Conservation (phyloP, 2,329 filamentous ascomycete genomes). For the Paraphaeosphaeria sporulosa region DNA sequence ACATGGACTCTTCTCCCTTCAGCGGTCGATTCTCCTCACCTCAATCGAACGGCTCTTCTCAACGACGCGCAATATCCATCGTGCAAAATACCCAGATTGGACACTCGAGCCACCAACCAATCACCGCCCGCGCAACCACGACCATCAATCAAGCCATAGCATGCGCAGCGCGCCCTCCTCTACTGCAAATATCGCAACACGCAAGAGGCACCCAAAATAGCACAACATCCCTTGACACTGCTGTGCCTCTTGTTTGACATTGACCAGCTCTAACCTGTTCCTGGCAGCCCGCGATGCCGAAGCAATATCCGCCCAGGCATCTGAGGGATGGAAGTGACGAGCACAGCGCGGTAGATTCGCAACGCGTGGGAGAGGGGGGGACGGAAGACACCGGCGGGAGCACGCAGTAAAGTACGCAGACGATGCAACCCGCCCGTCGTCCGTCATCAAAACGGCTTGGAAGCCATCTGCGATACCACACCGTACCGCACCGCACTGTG, state of each 20-base stretch:
- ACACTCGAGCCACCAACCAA: conserved; percentile 24
- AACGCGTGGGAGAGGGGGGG: too few relatives aligned
- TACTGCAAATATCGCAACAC: conserved; percentile 15
- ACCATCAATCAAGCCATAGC: conserved; percentile 32
- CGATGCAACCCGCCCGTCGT: background rate
- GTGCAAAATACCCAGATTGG: conserved; percentile 32
- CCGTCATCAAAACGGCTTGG: conserved; percentile 9
- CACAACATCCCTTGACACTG: background rate
- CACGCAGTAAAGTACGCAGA: background rate
- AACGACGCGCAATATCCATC: conserved; percentile 17
- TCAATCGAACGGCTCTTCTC: background rate
- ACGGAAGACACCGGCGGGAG: background rate
- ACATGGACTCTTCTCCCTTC: background rate
- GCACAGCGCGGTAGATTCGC: background rate
- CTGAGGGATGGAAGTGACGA: background rate
- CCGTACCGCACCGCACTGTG: background rate
- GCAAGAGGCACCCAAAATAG: conserved; percentile 26
- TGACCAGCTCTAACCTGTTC: conserved; percentile 15
- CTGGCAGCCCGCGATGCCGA: conserved; percentile 1
- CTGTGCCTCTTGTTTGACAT: conserved; percentile 17
- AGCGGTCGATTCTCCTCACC: background rate
- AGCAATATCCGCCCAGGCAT: conserved; percentile 3
- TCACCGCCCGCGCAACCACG: conserved; percentile 15
- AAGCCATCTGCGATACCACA: too few relatives aligned
- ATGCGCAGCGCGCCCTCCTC: conserved; percentile 15